phyloP scores from a whole-genome alignment of 2,329 filamentous ascomycete species.

The Magnaporthales sp. region DNA sequence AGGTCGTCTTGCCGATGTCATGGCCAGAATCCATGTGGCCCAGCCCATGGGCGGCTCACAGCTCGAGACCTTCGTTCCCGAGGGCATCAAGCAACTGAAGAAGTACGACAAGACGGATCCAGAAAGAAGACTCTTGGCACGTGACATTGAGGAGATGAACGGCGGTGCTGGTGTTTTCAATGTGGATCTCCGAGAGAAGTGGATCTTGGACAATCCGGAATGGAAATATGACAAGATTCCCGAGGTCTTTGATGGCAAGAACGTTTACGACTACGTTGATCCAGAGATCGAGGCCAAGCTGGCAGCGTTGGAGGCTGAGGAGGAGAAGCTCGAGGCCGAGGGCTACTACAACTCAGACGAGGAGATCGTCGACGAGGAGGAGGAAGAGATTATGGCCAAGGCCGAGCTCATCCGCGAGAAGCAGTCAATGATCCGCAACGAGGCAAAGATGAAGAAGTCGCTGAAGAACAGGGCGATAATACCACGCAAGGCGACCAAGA shows the following conservation, averaged over 20 bases:
- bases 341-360: slow-evolving; percentile 95
- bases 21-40: slow-evolving; percentile 95
- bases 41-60: slow-evolving; percentile 74
- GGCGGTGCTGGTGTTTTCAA: slow-evolving; percentile 95
- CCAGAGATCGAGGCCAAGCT: slow-evolving; percentile 94
- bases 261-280: slow-evolving; percentile 95
- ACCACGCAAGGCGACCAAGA: slow-evolving; percentile 71
- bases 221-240: slow-evolving; percentile 97
- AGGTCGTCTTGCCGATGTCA: slow-evolving; percentile 78
- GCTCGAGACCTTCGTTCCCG: slow-evolving; percentile 80
- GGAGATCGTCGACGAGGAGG: slow-evolving; percentile 78
- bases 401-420: slow-evolving; percentile 95
- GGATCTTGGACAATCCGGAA: slow-evolving; percentile 75
- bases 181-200: slow-evolving; percentile 83
- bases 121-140: slow-evolving; percentile 70
- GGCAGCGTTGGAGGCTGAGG: slow-evolving; percentile 85
- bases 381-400: slow-evolving; percentile 81
- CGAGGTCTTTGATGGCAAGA: slow-evolving; percentile 90
- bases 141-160: slow-evolving; percentile 83
- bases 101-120: slow-evolving; percentile 90
- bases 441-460: slow-evolving; percentile 88
- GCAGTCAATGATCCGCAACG: slow-evolving; percentile 84
- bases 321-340: slow-evolving; percentile 83
- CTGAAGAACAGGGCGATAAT: slow-evolving; percentile 96
- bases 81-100: slow-evolving; percentile 68